Evolutionary conservation across 78 protist genomes (phyloP).

Genomic region (Creolimax fragrantissima): DNA sequence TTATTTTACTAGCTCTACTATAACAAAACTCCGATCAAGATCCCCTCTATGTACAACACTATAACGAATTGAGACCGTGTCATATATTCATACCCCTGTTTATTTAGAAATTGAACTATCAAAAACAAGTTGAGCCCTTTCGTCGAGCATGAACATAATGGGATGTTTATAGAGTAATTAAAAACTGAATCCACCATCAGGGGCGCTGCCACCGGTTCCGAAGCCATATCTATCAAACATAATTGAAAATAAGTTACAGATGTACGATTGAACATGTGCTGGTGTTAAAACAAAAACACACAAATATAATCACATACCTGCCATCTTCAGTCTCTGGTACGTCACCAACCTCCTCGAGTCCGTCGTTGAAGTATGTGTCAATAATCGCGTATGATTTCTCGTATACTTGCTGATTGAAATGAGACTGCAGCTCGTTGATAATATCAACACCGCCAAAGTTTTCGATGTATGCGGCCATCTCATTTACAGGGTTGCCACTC

Average conservation of each 20-base stretch:
- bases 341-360: slow-evolving; percentile 24
- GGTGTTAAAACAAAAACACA: no score
- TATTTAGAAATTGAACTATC: no score
- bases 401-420: slow-evolving; percentile 63
- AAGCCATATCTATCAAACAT: not conserved
- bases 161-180: no score
- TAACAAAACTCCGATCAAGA: no score
- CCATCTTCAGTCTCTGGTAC: not conserved
- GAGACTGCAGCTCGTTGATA: slow-evolving; percentile 79
- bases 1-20: no score
- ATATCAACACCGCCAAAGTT: slow-evolving; percentile 68
- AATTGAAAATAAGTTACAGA: no score
- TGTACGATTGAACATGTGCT: no score
- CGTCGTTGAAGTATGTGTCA: slow-evolving; percentile 58
- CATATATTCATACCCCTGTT: no score
- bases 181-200: not conserved
- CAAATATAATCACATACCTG: not conserved
- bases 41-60: no score
- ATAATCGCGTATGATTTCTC: slow-evolving; percentile 60
- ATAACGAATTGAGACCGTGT: no score
- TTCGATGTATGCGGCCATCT: slow-evolving; percentile 42
- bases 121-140: no score
- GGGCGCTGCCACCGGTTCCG: not conserved
- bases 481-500: slow-evolving; percentile 21
- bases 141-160: no score